Conservation (phyloP, 2,329 filamentous ascomycete genomes). For the Fusarium mundagurra region DNA sequence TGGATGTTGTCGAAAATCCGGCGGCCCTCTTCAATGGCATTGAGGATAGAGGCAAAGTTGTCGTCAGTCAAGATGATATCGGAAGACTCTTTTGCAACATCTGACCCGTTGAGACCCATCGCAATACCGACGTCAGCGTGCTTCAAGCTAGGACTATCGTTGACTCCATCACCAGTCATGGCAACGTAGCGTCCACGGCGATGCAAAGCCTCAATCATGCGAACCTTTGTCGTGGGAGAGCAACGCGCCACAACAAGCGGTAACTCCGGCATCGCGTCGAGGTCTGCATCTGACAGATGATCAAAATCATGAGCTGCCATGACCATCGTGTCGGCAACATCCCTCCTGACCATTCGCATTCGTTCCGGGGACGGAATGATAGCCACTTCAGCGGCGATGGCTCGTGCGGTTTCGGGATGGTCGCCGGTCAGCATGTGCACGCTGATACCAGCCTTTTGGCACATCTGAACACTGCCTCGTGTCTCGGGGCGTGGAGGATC, state of each 20-base stretch:
- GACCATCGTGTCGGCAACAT: conserved; percentile 65
- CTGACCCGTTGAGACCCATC: conserved; percentile 71
- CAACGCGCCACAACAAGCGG: conserved; percentile 77
- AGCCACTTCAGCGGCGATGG: conserved; percentile 68
- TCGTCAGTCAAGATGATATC: conserved; percentile 75
- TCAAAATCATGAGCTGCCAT: conserved; percentile 74
- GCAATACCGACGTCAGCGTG: conserved; percentile 75
- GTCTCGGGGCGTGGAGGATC: conserved; percentile 74
- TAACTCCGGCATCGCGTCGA: conserved; percentile 69
- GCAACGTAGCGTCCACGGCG: conserved; percentile 69
- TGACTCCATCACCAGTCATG: conserved; percentile 78
- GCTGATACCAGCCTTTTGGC: conserved; percentile 67
- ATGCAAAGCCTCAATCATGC: conserved; percentile 79
- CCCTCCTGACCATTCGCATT: conserved; percentile 53
- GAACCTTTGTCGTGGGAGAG: conserved; percentile 75
- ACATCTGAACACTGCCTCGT: conserved; percentile 60
- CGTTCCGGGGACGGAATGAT: conserved; percentile 62
- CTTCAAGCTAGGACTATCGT: conserved; percentile 74
- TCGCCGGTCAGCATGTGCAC: conserved; percentile 75
- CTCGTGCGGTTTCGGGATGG: conserved; percentile 68
- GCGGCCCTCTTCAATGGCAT: conserved; percentile 70
- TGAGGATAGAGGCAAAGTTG: conserved; percentile 64
- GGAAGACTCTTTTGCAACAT: conserved; percentile 74
- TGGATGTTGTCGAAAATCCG: conserved; percentile 77
- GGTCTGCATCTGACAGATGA: conserved; percentile 67